Conservation (phyloP, 768 basidiomycete species). For the Russula emetica region DNA sequence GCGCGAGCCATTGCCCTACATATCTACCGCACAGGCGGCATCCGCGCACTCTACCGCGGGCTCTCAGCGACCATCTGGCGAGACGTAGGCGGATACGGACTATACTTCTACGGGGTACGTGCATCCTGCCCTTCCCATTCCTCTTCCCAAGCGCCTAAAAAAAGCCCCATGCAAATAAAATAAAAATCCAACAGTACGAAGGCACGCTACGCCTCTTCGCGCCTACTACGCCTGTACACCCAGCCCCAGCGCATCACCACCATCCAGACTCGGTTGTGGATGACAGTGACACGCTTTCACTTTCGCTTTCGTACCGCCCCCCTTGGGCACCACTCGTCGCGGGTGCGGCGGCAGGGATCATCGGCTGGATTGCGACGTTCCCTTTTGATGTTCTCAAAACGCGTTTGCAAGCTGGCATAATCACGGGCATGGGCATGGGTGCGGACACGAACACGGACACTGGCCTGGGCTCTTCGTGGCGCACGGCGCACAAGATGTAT, state of each 20-base stretch:
- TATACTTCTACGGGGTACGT: conserved; percentile 55
- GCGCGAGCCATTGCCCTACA: conserved; percentile 48
- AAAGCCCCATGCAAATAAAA: not conserved
- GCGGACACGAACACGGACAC: not conserved
- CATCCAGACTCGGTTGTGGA: too few relatives aligned
- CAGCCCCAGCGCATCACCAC: not conserved
- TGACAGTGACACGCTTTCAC: conserved; percentile 27
- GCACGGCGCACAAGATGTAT: conserved; percentile 56
- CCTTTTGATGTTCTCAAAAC: conserved; percentile 52
- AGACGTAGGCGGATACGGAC: conserved; percentile 72
- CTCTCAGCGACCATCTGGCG: conserved; percentile 66
- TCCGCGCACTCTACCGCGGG: conserved; percentile 74
- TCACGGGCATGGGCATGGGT: not conserved
- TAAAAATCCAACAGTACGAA: conserved; percentile 53
- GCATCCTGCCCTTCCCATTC: not conserved
- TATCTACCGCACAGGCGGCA: conserved; percentile 53
- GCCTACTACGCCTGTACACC: conserved; percentile 18
- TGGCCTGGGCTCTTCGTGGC: conserved; percentile 35
- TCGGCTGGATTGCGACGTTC: conserved; percentile 73
- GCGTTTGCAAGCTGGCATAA: conserved; percentile 59
- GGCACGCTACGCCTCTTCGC: conserved; percentile 53
- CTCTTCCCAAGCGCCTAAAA: not conserved
- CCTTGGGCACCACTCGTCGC: conserved; percentile 58
- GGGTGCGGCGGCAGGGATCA: conserved; percentile 55
- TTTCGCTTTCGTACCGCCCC: too few relatives aligned